Evolutionary conservation across 2,329 filamentous ascomycete genomes (phyloP).

Genomic region (Trichoderma atrobrunneum): DNA sequence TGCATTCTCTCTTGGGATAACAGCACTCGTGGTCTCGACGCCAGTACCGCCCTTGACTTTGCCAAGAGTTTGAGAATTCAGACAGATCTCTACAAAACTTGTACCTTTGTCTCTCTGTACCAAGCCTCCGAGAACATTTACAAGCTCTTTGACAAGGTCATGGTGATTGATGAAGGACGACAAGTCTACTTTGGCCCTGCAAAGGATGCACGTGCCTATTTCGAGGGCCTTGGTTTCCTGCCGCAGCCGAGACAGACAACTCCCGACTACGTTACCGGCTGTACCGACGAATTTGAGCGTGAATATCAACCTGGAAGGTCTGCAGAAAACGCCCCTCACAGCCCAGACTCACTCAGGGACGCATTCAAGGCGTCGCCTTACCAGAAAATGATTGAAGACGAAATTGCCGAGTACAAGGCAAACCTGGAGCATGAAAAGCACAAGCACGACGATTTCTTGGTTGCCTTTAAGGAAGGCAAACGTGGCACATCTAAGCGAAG

Average conservation of each 20-base stretch:
- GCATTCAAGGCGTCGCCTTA: constrained; percentile 67
- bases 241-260: constrained; percentile 75
- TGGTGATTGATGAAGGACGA: constrained; percentile 73
- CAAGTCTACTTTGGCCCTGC: constrained; percentile 74
- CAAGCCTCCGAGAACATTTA: constrained; percentile 83
- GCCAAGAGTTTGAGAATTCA: constrained; percentile 70
- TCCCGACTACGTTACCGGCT: constrained; percentile 77
- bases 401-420: constrained; percentile 69
- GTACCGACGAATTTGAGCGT: constrained; percentile 80
- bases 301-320: constrained; percentile 69
- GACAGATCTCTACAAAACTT: constrained; percentile 79
- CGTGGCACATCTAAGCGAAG: constrained; percentile 70
- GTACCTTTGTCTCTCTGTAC: constrained; percentile 82
- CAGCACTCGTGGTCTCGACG: constrained; percentile 65
- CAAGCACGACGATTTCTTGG: constrained; percentile 71
- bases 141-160: constrained; percentile 75
- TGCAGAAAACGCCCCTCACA: constrained; percentile 64
- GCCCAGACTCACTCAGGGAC: constrained; percentile 61
- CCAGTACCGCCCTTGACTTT: constrained; percentile 65
- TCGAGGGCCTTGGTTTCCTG: constrained; percentile 72
- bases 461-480: constrained; percentile 75
- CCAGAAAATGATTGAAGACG: constrained; percentile 54
- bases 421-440: constrained; percentile 62
- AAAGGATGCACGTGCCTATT: constrained; percentile 66
- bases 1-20: constrained; percentile 76